Evolutionary conservation across 345 rosid species (phyloP).

Genomic region (Linum usitatissimum): DNA sequence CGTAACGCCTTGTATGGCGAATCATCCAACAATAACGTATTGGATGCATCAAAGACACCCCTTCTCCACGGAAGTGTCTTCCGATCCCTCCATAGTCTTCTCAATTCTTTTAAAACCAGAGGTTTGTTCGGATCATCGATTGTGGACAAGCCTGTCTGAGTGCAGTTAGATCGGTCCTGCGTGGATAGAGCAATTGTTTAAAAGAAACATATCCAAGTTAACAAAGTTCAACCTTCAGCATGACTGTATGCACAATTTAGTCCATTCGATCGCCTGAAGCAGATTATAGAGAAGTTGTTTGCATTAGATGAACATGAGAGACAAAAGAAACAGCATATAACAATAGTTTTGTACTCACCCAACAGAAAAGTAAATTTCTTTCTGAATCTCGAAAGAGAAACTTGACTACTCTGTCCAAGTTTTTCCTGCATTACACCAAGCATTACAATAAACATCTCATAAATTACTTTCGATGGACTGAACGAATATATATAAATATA

Average conservation of each 20-base stretch:
- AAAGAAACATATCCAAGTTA: background rate
- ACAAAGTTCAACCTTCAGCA: no score
- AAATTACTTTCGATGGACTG: background rate
- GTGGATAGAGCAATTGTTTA: background rate
- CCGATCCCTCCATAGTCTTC: slow-evolving; percentile 14
- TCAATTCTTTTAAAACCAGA: slow-evolving; percentile 21
- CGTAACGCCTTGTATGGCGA: slow-evolving; percentile 25
- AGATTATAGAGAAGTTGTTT: background rate
- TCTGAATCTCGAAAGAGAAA: slow-evolving; percentile 15
- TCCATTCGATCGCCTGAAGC: background rate
- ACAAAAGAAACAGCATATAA: background rate
- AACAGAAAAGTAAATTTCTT: slow-evolving; percentile 16
- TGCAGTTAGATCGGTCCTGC: slow-evolving; percentile 22
- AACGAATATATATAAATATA: background rate
- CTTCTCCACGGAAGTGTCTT: slow-evolving; percentile 7
- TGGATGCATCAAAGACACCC: slow-evolving; percentile 18
- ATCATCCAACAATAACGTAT: slow-evolving; percentile 23
- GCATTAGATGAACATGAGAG: background rate
- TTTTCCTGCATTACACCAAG: slow-evolving; percentile 14
- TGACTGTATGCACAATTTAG: no score
- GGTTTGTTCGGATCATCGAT: slow-evolving; percentile 15
- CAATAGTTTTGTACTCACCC: slow-evolving; percentile 15
- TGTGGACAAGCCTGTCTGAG: slow-evolving; percentile 15
- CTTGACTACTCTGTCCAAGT: slow-evolving; percentile 11
- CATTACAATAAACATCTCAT: background rate